Evolutionary conservation across 2,329 filamentous ascomycete species (phyloP).

Genomic region (Pseudogymnoascus sp.): DNA sequence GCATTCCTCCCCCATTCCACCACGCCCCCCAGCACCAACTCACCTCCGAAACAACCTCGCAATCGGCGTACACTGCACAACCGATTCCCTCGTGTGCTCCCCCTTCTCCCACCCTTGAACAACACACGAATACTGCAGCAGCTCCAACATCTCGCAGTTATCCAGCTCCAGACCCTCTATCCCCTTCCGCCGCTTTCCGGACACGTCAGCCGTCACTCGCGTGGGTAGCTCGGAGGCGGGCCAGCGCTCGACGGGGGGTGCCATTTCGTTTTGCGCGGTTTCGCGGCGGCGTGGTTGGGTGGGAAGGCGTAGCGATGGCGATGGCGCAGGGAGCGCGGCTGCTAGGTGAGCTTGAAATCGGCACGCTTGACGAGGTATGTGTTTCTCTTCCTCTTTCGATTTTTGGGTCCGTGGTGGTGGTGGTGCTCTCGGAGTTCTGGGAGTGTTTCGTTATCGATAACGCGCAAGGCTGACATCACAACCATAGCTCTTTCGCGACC

Average conservation of each 20-base stretch:
- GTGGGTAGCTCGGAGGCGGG: slow-evolving; percentile 43
- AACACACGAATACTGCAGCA: slow-evolving; percentile 55
- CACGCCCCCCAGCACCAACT: slow-evolving; percentile 23
- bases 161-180: slow-evolving; percentile 46
- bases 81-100: slow-evolving; percentile 32
- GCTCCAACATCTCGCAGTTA: slow-evolving; percentile 47
- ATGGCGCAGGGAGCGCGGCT: slow-evolving; percentile 38
- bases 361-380: slow-evolving; percentile 51
- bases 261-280: slow-evolving; percentile 35
- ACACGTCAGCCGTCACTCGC: slow-evolving; percentile 33
- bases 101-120: slow-evolving; percentile 39
- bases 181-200: slow-evolving; percentile 35
- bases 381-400: neutral
- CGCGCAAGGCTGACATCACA: neutral
- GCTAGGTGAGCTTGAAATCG: slow-evolving; percentile 48
- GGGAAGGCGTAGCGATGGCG: slow-evolving; percentile 11
- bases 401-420: neutral
- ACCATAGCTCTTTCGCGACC: slow-evolving; percentile 16
- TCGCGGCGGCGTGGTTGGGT: neutral
- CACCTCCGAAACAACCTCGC: slow-evolving; percentile 54
- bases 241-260: slow-evolving; percentile 50
- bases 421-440: neutral
- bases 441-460: slow-evolving; percentile 5
- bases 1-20: neutral
- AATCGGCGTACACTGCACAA: slow-evolving; percentile 49